These are phyloP conservation scores for Panaeolus papilionaceus DNA, from an alignment of 768 basidiomycete species.

Conservation along the genomic window DNA sequence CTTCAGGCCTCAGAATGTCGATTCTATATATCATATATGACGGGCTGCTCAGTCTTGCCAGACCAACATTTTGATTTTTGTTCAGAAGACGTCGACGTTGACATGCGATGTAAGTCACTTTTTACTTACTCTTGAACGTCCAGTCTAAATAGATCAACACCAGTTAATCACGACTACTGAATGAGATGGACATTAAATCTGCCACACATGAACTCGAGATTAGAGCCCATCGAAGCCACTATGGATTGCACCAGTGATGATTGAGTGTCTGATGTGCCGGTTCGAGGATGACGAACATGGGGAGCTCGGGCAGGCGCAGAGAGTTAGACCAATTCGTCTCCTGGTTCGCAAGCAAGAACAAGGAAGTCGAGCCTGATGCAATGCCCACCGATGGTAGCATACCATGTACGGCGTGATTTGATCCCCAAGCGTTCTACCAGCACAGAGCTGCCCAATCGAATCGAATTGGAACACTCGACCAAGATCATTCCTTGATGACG, in stretches of 20 bases:
- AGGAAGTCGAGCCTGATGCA: not conserved
- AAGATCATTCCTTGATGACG: not conserved
- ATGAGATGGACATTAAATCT: not conserved
- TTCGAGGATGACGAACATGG: not conserved
- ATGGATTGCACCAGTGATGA: not conserved
- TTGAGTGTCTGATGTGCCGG: slow-evolving; percentile 6
- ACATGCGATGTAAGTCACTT: not conserved
- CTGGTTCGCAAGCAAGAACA: not conserved
- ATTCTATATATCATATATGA: not conserved
- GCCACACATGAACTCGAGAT: not conserved
- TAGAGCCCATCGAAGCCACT: not conserved
- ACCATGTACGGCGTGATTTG: slow-evolving; percentile 10
- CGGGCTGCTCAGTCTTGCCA: not conserved
- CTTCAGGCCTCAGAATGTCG: not conserved
- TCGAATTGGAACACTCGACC: not conserved
- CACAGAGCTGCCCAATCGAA: not conserved
- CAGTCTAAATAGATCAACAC: not conserved
- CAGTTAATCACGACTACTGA: not conserved
- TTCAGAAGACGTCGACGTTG: too few relatives aligned
- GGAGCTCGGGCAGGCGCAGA: not conserved
- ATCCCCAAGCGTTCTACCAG: slow-evolving; percentile 6
- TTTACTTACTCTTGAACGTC: not conserved
- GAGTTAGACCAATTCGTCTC: not conserved
- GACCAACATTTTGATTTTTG: not conserved
- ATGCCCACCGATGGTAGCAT: not conserved